A percentile compares a stretch with the other conserved stretches of the same genome.
These are phyloP conservation scores for Fraxinus pennsylvanica DNA, from an alignment of 257 asterid genomes.

Conservation along the genomic window DNA sequence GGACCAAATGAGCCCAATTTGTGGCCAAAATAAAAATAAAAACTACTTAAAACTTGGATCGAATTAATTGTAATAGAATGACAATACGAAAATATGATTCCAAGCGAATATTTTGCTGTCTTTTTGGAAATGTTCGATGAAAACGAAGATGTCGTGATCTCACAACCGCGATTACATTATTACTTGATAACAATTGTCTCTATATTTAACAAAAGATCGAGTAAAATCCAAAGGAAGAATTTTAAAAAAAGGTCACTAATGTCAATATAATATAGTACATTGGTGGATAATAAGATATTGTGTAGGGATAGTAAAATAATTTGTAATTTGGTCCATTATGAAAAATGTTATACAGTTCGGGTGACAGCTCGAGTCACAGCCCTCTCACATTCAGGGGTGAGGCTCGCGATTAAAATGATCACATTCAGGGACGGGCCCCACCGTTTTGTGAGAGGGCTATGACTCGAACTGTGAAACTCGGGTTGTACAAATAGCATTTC, in stretches of 20 bases:
- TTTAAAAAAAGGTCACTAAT: not conserved
- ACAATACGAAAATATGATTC: not conserved
- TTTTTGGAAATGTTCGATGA: not conserved
- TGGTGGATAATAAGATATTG: not conserved
- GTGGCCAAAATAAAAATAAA: not conserved
- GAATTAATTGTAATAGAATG: not conserved
- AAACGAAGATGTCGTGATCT: not conserved
- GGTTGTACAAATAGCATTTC: too few species aligned
- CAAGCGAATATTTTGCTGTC: not conserved
- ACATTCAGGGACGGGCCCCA: too few species aligned
- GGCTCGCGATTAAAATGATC: too few species aligned
- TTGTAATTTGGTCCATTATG: not conserved
- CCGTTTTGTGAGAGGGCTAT: too few species aligned
- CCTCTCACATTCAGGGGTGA: too few species aligned
- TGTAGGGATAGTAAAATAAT: not conserved
- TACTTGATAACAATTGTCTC: not conserved
- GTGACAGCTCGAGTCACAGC: too few species aligned
- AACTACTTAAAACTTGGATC: not conserved
- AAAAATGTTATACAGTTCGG: too few species aligned
- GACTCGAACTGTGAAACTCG: too few species aligned
- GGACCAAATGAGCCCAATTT: constrained; percentile 18
- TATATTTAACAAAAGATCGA: too few species aligned
- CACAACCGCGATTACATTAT: not conserved
- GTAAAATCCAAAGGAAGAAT: not conserved
- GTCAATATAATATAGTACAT: not conserved